Evolutionary conservation across 768 basidiomycete species (phyloP).

Genomic region (Kockovaella imperatae): DNA sequence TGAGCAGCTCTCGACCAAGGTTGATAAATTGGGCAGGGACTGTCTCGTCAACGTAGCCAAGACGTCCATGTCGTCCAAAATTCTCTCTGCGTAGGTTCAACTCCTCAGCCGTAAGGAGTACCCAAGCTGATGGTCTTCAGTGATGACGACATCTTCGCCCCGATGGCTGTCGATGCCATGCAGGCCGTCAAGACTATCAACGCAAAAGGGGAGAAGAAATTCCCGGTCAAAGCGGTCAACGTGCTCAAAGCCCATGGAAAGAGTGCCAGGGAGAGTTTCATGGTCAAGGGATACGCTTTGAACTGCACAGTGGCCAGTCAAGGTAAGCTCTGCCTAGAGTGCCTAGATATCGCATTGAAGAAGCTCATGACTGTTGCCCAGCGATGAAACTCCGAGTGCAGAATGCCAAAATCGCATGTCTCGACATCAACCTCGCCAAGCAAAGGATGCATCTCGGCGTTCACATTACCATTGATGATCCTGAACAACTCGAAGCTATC

Average conservation of each 20-base stretch:
- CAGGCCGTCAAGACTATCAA: conserved; percentile 92
- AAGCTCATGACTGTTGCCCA: conserved; percentile 38
- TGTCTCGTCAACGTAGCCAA: conserved; percentile 92
- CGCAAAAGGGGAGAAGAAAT: conserved; percentile 88
- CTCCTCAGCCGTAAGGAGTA: too few species aligned
- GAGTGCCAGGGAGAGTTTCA: conserved; percentile 88
- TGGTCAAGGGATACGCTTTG: conserved; percentile 90
- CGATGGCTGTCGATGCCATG: conserved; percentile 99
- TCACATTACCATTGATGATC: conserved; percentile 94
- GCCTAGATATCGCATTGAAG: background rate
- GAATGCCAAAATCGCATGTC: conserved; percentile 93
- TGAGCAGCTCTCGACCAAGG: conserved; percentile 90
- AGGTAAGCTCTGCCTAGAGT: conserved; percentile 53
- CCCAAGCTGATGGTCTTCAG: conserved; percentile 51
- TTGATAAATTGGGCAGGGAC: conserved; percentile 83
- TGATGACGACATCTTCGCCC: conserved; percentile 94
- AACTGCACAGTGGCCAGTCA: conserved; percentile 99
- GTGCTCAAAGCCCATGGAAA: conserved; percentile 94
- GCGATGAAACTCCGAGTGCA: conserved; percentile 95
- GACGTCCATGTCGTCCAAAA: conserved; percentile 98
- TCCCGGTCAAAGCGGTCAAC: conserved; percentile 98
- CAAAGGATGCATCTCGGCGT: conserved; percentile 95
- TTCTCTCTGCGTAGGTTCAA: conserved; percentile 78
- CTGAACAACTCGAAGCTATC: conserved; percentile 91
- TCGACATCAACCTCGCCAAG: conserved; percentile 96